Evolutionary conservation across 2,329 filamentous ascomycete species (phyloP), one percentile per base, ranked within the genome.

Genomic region (Aphanoascus verrucosus): DNA sequence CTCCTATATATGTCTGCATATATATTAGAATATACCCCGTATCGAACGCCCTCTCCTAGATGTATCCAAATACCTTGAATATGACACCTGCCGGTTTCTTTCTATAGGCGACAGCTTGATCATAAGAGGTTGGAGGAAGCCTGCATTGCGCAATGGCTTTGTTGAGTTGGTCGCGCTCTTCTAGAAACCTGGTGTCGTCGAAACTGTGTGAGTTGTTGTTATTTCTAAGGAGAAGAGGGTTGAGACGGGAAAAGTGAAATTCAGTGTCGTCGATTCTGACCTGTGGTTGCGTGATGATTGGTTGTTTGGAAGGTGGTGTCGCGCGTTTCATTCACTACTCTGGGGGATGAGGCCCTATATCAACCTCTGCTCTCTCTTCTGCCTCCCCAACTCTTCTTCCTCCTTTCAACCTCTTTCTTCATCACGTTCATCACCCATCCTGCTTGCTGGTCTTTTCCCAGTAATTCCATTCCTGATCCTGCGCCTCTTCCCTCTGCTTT

Each of bases 101-200:
- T 37, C 44, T 28, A 35, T 31, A 34, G n/a, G 9, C 51, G 34
- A 35, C 51, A 53, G 14, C 14, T 37, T 31, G 23, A 46, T 14
- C 3, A 6, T 9, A 37, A 23, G 20, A 43, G 15, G 48, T 6
- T n/a, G 31, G 23, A 35, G 41, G 40, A 17, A 37, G 23, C 41
- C 17, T 45, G 32, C 15, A 35, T 52, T 41, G 12, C 11, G 37
- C 19, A 42, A 34, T 34, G 47, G 48, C 48, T 34, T 43, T 50
- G 23, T 50, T 50, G 7, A 15, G 1, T 14, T 32, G 23, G 23
- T 41, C 23, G 11, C n/a, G 5, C 32, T 23, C 20, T 41, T 42
- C 41, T 7, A 17, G 9, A 5, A 28, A 3, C 37, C n/a, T n/a
- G n/a, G n/a, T 42, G 9, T 23, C 20, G 31, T 23, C 31, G 20